Evolutionary conservation across 2,329 filamentous ascomycete species (phyloP).

Genomic region (Aspergillus unguis): DNA sequence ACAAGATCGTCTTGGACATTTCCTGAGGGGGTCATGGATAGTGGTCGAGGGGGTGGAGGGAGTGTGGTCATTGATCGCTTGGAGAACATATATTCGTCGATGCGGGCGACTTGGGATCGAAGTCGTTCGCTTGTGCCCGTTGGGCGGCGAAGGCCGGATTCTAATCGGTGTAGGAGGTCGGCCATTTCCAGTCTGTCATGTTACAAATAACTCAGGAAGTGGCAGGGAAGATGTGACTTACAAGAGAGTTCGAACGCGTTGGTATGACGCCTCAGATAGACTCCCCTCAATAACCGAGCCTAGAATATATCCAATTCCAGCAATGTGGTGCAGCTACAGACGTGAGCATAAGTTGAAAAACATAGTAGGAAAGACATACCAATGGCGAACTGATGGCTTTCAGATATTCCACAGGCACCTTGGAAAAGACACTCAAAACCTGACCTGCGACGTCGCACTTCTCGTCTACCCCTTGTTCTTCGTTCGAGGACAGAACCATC

Average conservation of each 20-base stretch:
- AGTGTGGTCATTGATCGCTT: not conserved
- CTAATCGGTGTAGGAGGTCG: slow-evolving; percentile 4
- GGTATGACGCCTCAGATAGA: not conserved
- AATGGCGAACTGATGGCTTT: slow-evolving; percentile 6
- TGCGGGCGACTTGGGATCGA: not conserved
- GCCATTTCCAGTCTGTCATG: not conserved
- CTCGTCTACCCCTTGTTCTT: not conserved
- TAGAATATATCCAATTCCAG: slow-evolving; percentile 4
- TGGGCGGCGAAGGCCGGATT: not conserved
- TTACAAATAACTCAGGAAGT: no score
- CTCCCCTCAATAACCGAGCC: slow-evolving; percentile 4
- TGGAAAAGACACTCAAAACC: slow-evolving; percentile 4
- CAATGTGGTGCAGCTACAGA: not conserved
- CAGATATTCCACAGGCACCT: slow-evolving; percentile 2
- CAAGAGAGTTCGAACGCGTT: not conserved
- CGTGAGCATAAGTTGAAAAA: not conserved
- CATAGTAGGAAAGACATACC: not conserved
- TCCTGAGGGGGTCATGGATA: not conserved
- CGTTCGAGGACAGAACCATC: slow-evolving; percentile 4
- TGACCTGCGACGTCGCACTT: slow-evolving; percentile 3
- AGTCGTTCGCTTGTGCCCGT: slow-evolving; percentile 7
- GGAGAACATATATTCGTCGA: slow-evolving; percentile 3
- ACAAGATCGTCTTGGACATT: not conserved
- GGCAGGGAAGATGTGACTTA: not conserved
- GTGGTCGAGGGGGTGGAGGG: not conserved